Evolutionary conservation across 139 green algal species (phyloP), one percentile per base, ranked within the genome.

Genomic region (Klebsormidium nitens): DNA sequence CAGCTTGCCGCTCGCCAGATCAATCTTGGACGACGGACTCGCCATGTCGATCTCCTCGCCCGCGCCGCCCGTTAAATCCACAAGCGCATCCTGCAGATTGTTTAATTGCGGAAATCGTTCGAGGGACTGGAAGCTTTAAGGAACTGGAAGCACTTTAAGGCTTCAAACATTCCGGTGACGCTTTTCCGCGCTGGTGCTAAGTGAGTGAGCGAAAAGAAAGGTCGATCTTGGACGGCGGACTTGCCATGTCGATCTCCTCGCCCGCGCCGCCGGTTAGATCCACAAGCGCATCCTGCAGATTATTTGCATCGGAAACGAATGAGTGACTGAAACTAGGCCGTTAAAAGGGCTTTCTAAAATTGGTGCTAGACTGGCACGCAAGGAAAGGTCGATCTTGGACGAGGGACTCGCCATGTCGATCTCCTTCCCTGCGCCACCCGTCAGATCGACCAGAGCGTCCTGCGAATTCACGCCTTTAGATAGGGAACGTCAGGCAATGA

Each of bases 361-460:
- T n/a, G n/a, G n/a, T n/a, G n/a, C n/a, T n/a, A n/a, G n/a, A n/a
- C n/a, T n/a, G n/a, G n/a, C n/a, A n/a, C n/a, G n/a, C n/a, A n/a
- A n/a, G n/a, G n/a, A n/a, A n/a, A 61, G 17, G 52, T 34, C 52
- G 11, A 34, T 14, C 52, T 61, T 31, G n/a, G 29, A 14, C 28
- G 55, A 26, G 11, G 42, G 42, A 14, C 31, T 35, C 3, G 34
- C 80, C 23, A 78, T 36, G 39, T 77, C 66, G 40, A 78, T 78
- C 66, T 78, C 69, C 65, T 77, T 31, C 32, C 52, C 36, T 6
- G 74, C 36, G 2, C 61, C 74, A 26, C 72, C 72, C 17, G 74
- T 81, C 32, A 81, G 49, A 47, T 81, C 74, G 14, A 81, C 74
- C 23, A 81, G 32, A 28, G 74, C 74, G 26, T 81, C 71, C 42